phyloP scores from a whole-genome alignment of 2,329 filamentous ascomycete genomes.

The Botrytis medusae region DNA sequence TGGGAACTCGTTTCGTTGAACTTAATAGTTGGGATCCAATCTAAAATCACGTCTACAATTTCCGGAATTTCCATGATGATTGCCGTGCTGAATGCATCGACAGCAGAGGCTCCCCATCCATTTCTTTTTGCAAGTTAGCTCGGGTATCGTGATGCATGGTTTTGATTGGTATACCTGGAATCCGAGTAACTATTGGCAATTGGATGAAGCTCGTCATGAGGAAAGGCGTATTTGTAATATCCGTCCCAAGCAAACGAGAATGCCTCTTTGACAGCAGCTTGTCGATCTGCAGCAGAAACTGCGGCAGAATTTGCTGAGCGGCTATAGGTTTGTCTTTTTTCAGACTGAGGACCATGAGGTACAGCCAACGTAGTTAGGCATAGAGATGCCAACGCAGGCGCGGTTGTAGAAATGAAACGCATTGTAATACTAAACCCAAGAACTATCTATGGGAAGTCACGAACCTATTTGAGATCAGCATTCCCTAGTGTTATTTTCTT shows the following conservation, averaged over 20 bases:
- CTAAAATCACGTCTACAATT: constrained; percentile 68
- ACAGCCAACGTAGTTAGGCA: constrained; percentile 25
- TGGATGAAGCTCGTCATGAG: constrained; percentile 72
- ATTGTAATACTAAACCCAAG: constrained; percentile 26
- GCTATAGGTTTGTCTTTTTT: constrained; percentile 28
- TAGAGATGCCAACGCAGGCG: constrained; percentile 28
- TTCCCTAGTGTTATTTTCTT: neutral
- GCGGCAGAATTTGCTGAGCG: constrained; percentile 24
- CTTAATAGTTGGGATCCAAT: constrained; percentile 69
- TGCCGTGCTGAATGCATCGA: constrained; percentile 79
- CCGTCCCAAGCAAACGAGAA: constrained; percentile 72
- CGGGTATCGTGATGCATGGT: neutral
- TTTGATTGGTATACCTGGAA: constrained; percentile 57
- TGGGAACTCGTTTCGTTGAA: constrained; percentile 58
- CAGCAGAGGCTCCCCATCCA: constrained; percentile 79
- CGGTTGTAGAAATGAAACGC: constrained; percentile 27
- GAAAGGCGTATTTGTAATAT: constrained; percentile 73
- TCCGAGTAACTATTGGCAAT: constrained; percentile 64
- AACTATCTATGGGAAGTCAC: neutral
- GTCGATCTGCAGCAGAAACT: constrained; percentile 41
- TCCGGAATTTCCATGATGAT: constrained; percentile 70
- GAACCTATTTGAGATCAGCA: neutral
- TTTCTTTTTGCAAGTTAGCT: constrained; percentile 53
- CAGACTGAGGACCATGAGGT: constrained; percentile 26
- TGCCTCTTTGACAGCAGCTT: constrained; percentile 63